Percentiles rank a stretch among this genome's conserved stretches.
phyloP scores from a whole-genome alignment of 2,329 filamentous ascomycete species.

The Parastagonospora nodorum region DNA sequence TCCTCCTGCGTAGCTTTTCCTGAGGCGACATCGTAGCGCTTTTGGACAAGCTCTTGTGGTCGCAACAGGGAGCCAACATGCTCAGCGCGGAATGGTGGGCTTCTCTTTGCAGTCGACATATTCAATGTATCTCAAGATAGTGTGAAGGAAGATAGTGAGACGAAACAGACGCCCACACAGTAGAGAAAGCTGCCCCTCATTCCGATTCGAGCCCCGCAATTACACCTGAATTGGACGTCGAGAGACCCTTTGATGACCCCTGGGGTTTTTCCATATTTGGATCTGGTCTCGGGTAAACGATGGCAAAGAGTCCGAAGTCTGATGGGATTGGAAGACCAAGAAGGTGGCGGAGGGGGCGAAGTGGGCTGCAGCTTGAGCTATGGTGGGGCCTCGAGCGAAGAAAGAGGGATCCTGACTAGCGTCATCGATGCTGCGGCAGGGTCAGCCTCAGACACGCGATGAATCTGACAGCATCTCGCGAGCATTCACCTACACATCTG shows the following conservation, averaged over 20 bases:
- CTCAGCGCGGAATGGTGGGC: constrained; percentile 71
- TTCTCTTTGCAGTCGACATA: constrained; percentile 40
- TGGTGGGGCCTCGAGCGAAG: constrained; percentile 27
- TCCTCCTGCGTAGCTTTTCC: constrained; percentile 55
- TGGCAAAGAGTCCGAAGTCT: constrained; percentile 1
- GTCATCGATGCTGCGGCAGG: not conserved
- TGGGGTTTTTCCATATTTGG: constrained; percentile 11
- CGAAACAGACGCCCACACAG: constrained; percentile 9
- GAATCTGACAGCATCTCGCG: constrained; percentile 1
- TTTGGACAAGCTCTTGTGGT: constrained; percentile 64
- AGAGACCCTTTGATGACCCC: constrained; percentile 14
- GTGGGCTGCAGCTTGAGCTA: constrained; percentile 28
- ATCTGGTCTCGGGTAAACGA: constrained; percentile 15
- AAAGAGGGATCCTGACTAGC: constrained; percentile 2
- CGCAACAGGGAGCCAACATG: constrained; percentile 74
- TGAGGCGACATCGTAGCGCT: constrained; percentile 57
- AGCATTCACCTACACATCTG: not conserved
- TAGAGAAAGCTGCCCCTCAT: constrained; percentile 23
- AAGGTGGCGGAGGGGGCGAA: constrained; percentile 16
- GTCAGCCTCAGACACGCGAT: not conserved
- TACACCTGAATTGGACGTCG: constrained; percentile 18
- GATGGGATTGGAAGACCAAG: constrained; percentile 24
- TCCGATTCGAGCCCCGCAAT: constrained; percentile 28
- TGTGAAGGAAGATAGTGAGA: constrained; percentile 3
- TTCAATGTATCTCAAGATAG: constrained; percentile 27